A percentile compares a stretch with the other conserved stretches of the same genome.
phyloP scores from a whole-genome alignment of 768 basidiomycete genomes.

The Epithele typhae region DNA sequence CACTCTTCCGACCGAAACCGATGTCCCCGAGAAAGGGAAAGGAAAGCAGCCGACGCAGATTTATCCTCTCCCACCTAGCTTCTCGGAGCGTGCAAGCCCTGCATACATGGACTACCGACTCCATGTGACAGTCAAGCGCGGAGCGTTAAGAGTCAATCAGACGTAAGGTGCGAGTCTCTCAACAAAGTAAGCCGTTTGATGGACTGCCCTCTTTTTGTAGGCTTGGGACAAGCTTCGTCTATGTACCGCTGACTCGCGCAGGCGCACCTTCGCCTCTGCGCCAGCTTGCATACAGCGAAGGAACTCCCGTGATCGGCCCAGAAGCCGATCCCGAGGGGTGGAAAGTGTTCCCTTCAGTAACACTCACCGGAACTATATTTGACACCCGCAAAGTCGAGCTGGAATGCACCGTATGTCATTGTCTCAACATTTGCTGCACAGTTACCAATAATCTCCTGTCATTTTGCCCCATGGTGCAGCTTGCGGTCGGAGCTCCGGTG shows the following conservation, averaged over 20 bases:
- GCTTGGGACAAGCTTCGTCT: slow-evolving; percentile 29
- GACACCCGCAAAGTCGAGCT: slow-evolving; percentile 26
- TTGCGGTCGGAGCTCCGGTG: slow-evolving; percentile 48
- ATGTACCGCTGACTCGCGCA: slow-evolving; percentile 30
- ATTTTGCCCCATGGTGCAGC: too few relatives aligned
- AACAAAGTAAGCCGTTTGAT: not conserved
- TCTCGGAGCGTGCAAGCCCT: slow-evolving; percentile 50
- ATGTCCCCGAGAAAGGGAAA: slow-evolving; percentile 31
- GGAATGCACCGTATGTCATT: slow-evolving; percentile 30
- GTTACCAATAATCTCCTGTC: too few relatives aligned
- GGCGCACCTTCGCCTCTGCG: slow-evolving; percentile 33
- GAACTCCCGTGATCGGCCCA: slow-evolving; percentile 31
- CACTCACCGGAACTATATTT: slow-evolving; percentile 33
- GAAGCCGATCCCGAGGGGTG: slow-evolving; percentile 39
- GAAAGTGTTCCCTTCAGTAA: slow-evolving; percentile 30
- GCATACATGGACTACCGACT: slow-evolving; percentile 56
- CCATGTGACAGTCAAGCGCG: slow-evolving; percentile 44
- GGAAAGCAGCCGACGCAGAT: slow-evolving; percentile 26
- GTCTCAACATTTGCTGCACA: too few relatives aligned
- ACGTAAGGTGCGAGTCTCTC: slow-evolving; percentile 28
- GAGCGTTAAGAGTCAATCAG: slow-evolving; percentile 45
- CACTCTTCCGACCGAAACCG: slow-evolving; percentile 39
- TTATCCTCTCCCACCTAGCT: slow-evolving; percentile 47
- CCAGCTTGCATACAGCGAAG: slow-evolving; percentile 32
- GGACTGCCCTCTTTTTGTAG: not conserved